Percentiles rank a stretch among this genome's conserved stretches.
Evolutionary conservation across 352 stramenopile genomes (phyloP).

Genomic region (Hyaloperonospora brassicae): DNA sequence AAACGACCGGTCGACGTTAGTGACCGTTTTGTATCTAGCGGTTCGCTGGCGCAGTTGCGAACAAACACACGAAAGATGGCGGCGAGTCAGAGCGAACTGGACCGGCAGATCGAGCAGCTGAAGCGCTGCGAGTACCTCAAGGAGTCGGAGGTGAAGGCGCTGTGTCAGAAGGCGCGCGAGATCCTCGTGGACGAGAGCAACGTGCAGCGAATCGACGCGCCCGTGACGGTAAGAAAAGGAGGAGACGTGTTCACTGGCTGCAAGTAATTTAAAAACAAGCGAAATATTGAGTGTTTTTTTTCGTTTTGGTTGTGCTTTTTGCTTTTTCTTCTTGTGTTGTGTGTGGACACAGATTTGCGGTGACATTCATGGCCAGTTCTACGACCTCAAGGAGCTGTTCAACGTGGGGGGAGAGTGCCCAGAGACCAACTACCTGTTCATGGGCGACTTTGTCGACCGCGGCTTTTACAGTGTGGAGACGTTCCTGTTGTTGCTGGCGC

Average conservation of each 20-base stretch:
- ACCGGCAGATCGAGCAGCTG: slow-evolving; percentile 85
- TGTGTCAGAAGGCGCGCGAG: slow-evolving; percentile 96
- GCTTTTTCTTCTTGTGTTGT: slow-evolving; percentile 6
- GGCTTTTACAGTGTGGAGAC: slow-evolving; percentile 99
- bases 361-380: slow-evolving; percentile 99
- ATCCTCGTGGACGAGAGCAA: slow-evolving; percentile 99
- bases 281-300: background rate
- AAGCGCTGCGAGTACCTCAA: slow-evolving; percentile 98
- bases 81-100: slow-evolving; percentile 77
- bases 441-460: slow-evolving; percentile 99
- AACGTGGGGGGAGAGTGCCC: slow-evolving; percentile 97
- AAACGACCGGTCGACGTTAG: slow-evolving; percentile 24
- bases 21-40: slow-evolving; percentile 10
- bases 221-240: slow-evolving; percentile 90
- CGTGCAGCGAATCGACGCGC: slow-evolving; percentile 97
- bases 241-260: background rate
- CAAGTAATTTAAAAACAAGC: background rate
- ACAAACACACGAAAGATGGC: slow-evolving; percentile 41
- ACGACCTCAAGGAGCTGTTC: slow-evolving; percentile 98
- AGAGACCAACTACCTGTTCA: slow-evolving; percentile 99
- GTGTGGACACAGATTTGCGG: slow-evolving; percentile 90
- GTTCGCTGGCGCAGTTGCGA: slow-evolving; percentile 11
- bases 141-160: slow-evolving; percentile 95
- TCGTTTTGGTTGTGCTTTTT: slow-evolving; percentile 3
- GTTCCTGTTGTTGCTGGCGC: slow-evolving; percentile 94